Evolutionary conservation across 208 protist species (phyloP).

Genomic region (Novymonas esmeraldas): DNA sequence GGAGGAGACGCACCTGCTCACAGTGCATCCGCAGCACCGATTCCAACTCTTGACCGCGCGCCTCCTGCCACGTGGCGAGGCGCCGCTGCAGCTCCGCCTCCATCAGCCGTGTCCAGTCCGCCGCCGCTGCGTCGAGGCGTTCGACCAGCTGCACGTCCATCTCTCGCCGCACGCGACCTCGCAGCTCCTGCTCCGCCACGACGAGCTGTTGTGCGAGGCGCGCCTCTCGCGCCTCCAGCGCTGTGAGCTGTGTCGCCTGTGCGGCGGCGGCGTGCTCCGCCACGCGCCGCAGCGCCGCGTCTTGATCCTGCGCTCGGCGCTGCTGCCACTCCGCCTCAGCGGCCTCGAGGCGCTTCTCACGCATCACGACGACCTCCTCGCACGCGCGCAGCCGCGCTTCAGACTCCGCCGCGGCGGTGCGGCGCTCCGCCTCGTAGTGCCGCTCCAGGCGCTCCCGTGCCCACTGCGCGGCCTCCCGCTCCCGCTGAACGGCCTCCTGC

Average conservation of each 20-base stretch:
- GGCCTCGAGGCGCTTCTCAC: slow-evolving; percentile 10
- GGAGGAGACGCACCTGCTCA: slow-evolving; percentile 14
- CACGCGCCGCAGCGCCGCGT: slow-evolving; percentile 2
- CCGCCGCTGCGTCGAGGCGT: slow-evolving; percentile 6
- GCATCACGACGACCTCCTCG: slow-evolving; percentile 24
- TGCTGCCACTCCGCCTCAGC: slow-evolving; percentile 11
- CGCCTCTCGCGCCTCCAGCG: slow-evolving; percentile 7
- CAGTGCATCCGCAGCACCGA: slow-evolving; percentile 5
- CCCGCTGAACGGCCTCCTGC: slow-evolving; percentile 13
- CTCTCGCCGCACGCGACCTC: background rate
- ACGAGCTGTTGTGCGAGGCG: slow-evolving; percentile 21
- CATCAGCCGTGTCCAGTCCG: slow-evolving; percentile 8
- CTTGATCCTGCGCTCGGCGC: slow-evolving; percentile 3
- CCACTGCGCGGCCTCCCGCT: slow-evolving; percentile 26
- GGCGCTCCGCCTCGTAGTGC: background rate
- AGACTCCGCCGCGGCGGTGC: background rate
- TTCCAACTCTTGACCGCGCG: slow-evolving; percentile 13
- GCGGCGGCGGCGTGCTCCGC: slow-evolving; percentile 10
- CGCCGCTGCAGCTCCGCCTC: slow-evolving; percentile 16
- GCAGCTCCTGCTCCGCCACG: slow-evolving; percentile 2
- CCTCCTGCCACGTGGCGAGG: slow-evolving; percentile 19
- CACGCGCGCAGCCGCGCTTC: slow-evolving; percentile 10
- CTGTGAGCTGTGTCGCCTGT: slow-evolving; percentile 10
- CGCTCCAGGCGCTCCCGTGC: slow-evolving; percentile 14
- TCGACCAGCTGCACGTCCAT: slow-evolving; percentile 1